These are phyloP conservation scores for Fusarium cicatricum DNA, from an alignment of 2,329 filamentous ascomycete genomes.

Conservation along the genomic window DNA sequence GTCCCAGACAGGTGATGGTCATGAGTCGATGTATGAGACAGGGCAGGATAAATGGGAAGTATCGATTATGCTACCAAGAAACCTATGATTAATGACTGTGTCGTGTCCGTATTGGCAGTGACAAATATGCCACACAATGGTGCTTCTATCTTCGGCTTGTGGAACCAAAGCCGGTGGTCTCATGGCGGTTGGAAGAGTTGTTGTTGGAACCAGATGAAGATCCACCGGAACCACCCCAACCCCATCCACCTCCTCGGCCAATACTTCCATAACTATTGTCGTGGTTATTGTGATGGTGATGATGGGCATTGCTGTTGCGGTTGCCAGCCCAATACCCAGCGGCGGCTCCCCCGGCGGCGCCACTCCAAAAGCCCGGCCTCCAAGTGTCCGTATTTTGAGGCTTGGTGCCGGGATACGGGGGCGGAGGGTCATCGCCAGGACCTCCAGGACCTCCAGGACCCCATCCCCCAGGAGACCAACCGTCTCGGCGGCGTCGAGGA, in stretches of 20 bases:
- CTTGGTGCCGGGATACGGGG: constrained; percentile 54
- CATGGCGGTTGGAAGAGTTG: constrained; percentile 57
- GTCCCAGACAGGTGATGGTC: constrained; percentile 11
- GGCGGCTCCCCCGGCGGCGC: constrained; percentile 72
- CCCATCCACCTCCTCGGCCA: constrained; percentile 45
- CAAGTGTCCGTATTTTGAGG: constrained; percentile 57
- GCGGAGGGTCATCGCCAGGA: constrained; percentile 62
- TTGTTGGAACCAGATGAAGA: constrained; percentile 50
- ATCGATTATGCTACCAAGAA: constrained; percentile 31
- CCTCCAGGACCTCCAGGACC: constrained; percentile 45
- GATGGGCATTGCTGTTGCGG: constrained; percentile 49
- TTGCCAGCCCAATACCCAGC: constrained; percentile 71
- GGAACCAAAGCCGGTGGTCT: constrained; percentile 78
- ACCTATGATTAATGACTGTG: neutral
- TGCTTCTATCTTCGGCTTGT: constrained; percentile 63
- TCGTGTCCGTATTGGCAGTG: neutral
- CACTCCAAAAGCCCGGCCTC: constrained; percentile 79
- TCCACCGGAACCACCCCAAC: constrained; percentile 39
- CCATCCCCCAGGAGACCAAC: constrained; percentile 50
- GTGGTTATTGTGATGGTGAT: constrained; percentile 38
- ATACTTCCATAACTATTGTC: constrained; percentile 46
- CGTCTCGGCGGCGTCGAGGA: constrained; percentile 31
- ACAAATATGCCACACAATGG: neutral
- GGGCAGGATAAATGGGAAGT: constrained; percentile 43
- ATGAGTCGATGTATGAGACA: constrained; percentile 25